Conservation (phyloP, 805 yeast species). For the Saccharomycopsis sp. region DNA sequence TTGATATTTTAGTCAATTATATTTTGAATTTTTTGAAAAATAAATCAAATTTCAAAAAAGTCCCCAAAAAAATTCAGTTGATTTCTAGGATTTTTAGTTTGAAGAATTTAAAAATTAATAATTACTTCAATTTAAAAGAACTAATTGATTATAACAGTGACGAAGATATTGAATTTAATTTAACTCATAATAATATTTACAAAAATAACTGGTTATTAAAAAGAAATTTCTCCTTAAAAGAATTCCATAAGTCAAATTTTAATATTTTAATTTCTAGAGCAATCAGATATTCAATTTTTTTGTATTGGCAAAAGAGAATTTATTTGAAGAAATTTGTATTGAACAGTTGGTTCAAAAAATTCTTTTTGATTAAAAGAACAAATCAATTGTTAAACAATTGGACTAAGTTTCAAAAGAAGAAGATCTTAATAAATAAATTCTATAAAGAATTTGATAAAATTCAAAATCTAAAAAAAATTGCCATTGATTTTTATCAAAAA, state of each 20-base stretch:
- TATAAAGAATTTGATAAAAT: slow-evolving; percentile 1
- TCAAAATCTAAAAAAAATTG: neutral
- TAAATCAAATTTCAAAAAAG: neutral
- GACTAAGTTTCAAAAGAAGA: slow-evolving; percentile 7
- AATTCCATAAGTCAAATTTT: slow-evolving; percentile 11
- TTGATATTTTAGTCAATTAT: slow-evolving; percentile 14
- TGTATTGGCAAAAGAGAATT: slow-evolving; percentile 12
- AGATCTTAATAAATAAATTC: slow-evolving; percentile 9
- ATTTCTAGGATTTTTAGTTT: slow-evolving; percentile 16
- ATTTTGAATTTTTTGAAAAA: slow-evolving; percentile 7
- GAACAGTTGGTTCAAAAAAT: too few relatives aligned
- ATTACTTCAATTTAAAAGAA: slow-evolving; percentile 6
- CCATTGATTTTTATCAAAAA: neutral
- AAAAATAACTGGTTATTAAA: slow-evolving; percentile 14
- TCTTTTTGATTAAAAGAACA: too few relatives aligned
- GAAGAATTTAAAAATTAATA: slow-evolving; percentile 7
- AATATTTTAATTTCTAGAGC: slow-evolving; percentile 16
- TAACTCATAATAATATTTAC: too few relatives aligned
- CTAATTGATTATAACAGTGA: slow-evolving; percentile 6
- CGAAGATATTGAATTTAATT: too few relatives aligned
- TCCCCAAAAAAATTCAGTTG: slow-evolving; percentile 9
- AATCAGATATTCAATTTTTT: slow-evolving; percentile 15
- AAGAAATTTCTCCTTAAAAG: slow-evolving; percentile 4
- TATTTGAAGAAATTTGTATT: slow-evolving; percentile 8
- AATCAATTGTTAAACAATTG: slow-evolving; percentile 7